Percentiles rank a stretch among this genome's conserved stretches.
phyloP scores from a whole-genome alignment of 768 basidiomycete species.

The Tricholoma matsutake region DNA sequence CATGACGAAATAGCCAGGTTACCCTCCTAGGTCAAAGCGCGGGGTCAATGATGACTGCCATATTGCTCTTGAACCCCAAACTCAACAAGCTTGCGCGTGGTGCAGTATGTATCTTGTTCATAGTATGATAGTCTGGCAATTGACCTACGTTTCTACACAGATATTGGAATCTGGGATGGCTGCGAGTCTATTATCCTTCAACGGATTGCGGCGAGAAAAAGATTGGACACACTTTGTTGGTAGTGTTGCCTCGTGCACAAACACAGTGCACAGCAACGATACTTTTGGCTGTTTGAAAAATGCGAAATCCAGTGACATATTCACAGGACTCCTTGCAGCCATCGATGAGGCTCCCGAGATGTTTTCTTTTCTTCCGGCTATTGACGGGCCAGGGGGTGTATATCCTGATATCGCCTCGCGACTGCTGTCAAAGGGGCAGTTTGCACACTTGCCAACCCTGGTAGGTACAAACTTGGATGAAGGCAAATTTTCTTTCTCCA shows the following conservation, averaged over 20 bases:
- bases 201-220: constrained; percentile 25
- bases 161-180: constrained; percentile 43
- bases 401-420: constrained; percentile 36
- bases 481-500: constrained; percentile 23
- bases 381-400: constrained; percentile 40
- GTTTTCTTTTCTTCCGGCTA: constrained; percentile 35
- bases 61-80: constrained; percentile 32
- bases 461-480: constrained; percentile 45
- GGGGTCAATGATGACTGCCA: constrained; percentile 40
- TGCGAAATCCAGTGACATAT: constrained; percentile 28
- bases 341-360: constrained; percentile 18
- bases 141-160: constrained; percentile 16
- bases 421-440: constrained; percentile 29
- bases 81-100: constrained; percentile 26
- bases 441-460: constrained; percentile 41
- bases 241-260: constrained; percentile 26
- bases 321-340: constrained; percentile 23
- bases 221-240: constrained; percentile 28
- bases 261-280: constrained; percentile 22
- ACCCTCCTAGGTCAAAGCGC: constrained; percentile 49
- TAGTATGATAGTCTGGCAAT: background rate
- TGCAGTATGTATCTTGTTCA: constrained; percentile 25
- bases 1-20: constrained; percentile 24
- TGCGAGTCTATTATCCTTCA: constrained; percentile 27
- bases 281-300: constrained; percentile 30